phyloP scores from a whole-genome alignment of 2,329 filamentous ascomycete genomes.

The Gliomastix tumulicola region DNA sequence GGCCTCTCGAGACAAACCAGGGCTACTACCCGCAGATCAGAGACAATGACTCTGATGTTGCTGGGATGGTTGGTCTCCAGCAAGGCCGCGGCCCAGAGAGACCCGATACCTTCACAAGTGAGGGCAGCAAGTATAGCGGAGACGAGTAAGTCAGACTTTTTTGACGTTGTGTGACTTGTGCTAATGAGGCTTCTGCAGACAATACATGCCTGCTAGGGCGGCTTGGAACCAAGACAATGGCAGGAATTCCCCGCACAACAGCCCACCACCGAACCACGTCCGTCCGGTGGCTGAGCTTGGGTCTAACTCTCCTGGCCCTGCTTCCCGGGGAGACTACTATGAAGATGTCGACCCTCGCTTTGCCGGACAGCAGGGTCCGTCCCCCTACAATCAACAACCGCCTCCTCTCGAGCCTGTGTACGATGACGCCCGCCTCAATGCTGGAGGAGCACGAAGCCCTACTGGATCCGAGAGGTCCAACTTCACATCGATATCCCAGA shows the following conservation, averaged over 20 bases:
- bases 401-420: constrained; percentile 36
- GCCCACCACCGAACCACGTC: too few species aligned
- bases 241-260: constrained; percentile 38
- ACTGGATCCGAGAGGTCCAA: constrained; percentile 72
- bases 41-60: constrained; percentile 65
- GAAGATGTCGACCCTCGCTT: constrained; percentile 93
- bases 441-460: constrained; percentile 56
- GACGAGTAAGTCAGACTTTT: constrained; percentile 51
- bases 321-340: constrained; percentile 56
- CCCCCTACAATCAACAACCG: constrained; percentile 7
- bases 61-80: constrained; percentile 67
- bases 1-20: constrained; percentile 5
- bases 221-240: constrained; percentile 44
- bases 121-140: constrained; percentile 65
- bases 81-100: constrained; percentile 37
- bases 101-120: constrained; percentile 50
- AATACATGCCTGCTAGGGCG: constrained; percentile 49
- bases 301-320: too few species aligned
- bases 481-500: constrained; percentile 86
- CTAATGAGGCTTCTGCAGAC: neutral
- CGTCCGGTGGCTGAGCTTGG: too few species aligned
- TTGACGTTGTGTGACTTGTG: too few species aligned
- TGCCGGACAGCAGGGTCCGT: constrained; percentile 35
- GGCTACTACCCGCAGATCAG: constrained; percentile 40
- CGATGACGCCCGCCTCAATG: constrained; percentile 53